A percentile compares a stretch with the other conserved stretches of the same genome.
Conservation (phyloP, 1,284 basidiomycete species). For the Cryptococcus floricola region DNA sequence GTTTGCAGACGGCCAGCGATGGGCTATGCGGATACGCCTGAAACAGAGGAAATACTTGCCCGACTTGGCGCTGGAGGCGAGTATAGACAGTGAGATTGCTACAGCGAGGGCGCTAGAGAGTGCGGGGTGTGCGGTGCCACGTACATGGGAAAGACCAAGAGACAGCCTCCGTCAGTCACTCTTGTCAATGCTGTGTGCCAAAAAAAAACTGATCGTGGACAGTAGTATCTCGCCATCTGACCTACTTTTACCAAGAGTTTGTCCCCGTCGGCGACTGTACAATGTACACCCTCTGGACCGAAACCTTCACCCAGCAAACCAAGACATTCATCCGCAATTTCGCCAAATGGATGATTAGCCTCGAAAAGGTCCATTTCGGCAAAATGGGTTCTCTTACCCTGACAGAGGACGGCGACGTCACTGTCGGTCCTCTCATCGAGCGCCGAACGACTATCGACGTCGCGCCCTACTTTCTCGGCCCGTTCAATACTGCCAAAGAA, state of each 20-base stretch:
- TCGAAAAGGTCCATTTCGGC: conserved; percentile 8
- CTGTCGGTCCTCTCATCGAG: conserved; percentile 9
- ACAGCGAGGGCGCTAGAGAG: conserved; percentile 1
- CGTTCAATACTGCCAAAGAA: conserved; percentile 8
- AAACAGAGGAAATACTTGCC: neutral
- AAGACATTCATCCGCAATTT: neutral
- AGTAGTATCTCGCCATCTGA: neutral
- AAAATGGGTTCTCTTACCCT: conserved; percentile 5
- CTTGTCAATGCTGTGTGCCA: neutral
- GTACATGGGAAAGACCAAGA: neutral
- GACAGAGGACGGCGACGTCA: conserved; percentile 1
- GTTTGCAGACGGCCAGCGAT: conserved; percentile 5
- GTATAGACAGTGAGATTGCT: conserved; percentile 5
- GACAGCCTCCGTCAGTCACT: neutral
- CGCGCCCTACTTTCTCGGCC: conserved; percentile 11
- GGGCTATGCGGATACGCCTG: conserved; percentile 9
- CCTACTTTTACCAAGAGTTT: conserved; percentile 5
- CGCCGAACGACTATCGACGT: neutral
- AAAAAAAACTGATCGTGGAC: neutral
- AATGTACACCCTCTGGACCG: neutral
- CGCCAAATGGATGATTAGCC: conserved; percentile 6
- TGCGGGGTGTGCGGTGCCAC: conserved; percentile 2
- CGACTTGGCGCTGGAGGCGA: neutral
- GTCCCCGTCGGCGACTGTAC: neutral
- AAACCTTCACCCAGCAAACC: neutral